These are phyloP conservation scores for Tremellales sp. DNA, from an alignment of 1,284 basidiomycete species.

Conservation along the genomic window DNA sequence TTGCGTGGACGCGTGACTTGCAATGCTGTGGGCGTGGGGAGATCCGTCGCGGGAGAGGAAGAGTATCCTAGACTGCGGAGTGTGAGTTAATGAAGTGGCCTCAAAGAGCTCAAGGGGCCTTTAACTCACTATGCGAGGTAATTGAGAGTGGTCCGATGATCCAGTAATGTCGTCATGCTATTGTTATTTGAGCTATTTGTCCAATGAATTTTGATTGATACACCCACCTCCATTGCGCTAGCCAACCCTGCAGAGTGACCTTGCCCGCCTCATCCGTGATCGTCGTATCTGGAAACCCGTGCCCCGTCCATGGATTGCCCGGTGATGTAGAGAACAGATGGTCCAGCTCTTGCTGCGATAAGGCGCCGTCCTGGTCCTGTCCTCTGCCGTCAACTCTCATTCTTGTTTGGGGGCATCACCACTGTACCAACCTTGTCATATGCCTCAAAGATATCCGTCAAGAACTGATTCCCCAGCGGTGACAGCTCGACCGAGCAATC, in stretches of 20 bases:
- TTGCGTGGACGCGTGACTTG: conserved; percentile 77
- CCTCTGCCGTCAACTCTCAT: not conserved
- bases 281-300: conserved; percentile 85
- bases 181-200: not conserved
- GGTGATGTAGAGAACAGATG: conserved; percentile 91
- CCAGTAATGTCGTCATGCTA: conserved; percentile 94
- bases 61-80: conserved; percentile 45
- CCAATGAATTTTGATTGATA: not conserved
- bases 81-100: conserved; percentile 18
- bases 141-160: conserved; percentile 84
- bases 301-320: conserved; percentile 83
- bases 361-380: conserved; percentile 89
- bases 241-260: conserved; percentile 93
- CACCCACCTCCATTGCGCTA: conserved; percentile 92
- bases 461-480: conserved; percentile 90
- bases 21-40: conserved; percentile 65
- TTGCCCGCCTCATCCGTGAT: conserved; percentile 83
- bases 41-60: conserved; percentile 47
- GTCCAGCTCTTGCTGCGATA: conserved; percentile 79
- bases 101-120: not conserved
- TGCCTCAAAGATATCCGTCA: conserved; percentile 94
- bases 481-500: conserved; percentile 95
- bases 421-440: conserved; percentile 73
- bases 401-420: not conserved
- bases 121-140: conserved; percentile 77